Percentiles rank a stretch among this genome's conserved stretches.
Evolutionary conservation across 495 filamentous ascomycete genomes (phyloP).

Genomic region (Hypoxylon lienhwacheense): DNA sequence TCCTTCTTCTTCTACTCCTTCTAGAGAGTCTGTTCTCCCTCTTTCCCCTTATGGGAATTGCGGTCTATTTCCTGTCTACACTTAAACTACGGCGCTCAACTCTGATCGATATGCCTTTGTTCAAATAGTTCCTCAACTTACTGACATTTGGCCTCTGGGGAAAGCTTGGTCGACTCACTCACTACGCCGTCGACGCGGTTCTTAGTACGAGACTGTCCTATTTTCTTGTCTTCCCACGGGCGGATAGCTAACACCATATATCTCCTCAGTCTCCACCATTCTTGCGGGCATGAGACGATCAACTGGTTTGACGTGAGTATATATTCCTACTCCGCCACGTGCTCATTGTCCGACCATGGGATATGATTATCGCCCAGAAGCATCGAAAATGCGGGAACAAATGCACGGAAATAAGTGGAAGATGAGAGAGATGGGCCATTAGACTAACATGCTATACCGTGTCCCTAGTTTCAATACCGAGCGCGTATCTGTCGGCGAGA

Average conservation of each 20-base stretch:
- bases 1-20: too few species aligned
- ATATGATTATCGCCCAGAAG: background rate
- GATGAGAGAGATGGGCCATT: too few species aligned
- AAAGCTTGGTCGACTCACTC: slow-evolving; percentile 88
- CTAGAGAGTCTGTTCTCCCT: background rate
- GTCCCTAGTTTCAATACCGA: slow-evolving; percentile 83
- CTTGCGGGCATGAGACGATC: slow-evolving; percentile 95
- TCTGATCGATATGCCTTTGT: slow-evolving; percentile 30
- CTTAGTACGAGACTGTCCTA: slow-evolving; percentile 61
- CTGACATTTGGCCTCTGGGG: slow-evolving; percentile 62
- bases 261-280: slow-evolving; percentile 84
- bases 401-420: slow-evolving; percentile 43
- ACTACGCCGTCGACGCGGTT: slow-evolving; percentile 96
- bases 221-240: background rate
- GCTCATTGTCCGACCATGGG: background rate
- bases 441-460: too few species aligned
- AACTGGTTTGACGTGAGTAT: slow-evolving; percentile 92
- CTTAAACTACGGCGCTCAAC: slow-evolving; percentile 21
- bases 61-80: background rate
- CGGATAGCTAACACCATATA: slow-evolving; percentile 29
- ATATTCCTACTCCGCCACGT: slow-evolving; percentile 5
- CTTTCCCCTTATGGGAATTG: background rate
- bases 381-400: slow-evolving; percentile 10
- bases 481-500: slow-evolving; percentile 69
- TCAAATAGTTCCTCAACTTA: slow-evolving; percentile 59